These are phyloP conservation scores for Ustilago shanxiensis DNA, from an alignment of 1,284 basidiomycete genomes.

Conservation along the genomic window DNA sequence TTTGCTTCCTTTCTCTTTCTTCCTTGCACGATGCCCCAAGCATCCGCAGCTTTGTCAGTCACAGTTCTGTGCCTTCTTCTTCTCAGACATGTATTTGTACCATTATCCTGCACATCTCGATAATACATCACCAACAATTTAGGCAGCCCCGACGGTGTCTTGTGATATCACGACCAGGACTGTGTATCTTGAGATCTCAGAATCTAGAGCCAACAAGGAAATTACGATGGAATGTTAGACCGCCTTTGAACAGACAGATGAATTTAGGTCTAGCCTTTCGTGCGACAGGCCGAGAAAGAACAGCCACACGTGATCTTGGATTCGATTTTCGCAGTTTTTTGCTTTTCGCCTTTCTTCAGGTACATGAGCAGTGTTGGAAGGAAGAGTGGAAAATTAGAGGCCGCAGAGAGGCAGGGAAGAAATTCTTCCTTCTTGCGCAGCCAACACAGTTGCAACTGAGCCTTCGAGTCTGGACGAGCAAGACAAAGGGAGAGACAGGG, in stretches of 20 bases:
- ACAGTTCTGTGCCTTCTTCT: no score
- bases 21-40: no score
- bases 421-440: constrained; percentile 18
- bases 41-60: no score
- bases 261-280: neutral
- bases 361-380: constrained; percentile 14
- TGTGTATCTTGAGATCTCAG: no score
- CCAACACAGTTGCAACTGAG: constrained; percentile 1
- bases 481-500: neutral
- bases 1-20: neutral
- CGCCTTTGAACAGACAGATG: no score
- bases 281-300: constrained; percentile 8
- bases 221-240: neutral
- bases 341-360: neutral
- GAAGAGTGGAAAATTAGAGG: neutral
- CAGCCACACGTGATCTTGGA: constrained; percentile 26
- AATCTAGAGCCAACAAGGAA: no score
- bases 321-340: constrained; percentile 28
- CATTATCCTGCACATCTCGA: no score
- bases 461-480: neutral
- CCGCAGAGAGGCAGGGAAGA: constrained; percentile 19
- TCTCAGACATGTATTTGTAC: no score
- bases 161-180: no score
- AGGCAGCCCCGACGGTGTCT: no score
- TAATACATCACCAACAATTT: no score